Conservation (phyloP, 129 eudicot species). For the Mikania micrantha region DNA sequence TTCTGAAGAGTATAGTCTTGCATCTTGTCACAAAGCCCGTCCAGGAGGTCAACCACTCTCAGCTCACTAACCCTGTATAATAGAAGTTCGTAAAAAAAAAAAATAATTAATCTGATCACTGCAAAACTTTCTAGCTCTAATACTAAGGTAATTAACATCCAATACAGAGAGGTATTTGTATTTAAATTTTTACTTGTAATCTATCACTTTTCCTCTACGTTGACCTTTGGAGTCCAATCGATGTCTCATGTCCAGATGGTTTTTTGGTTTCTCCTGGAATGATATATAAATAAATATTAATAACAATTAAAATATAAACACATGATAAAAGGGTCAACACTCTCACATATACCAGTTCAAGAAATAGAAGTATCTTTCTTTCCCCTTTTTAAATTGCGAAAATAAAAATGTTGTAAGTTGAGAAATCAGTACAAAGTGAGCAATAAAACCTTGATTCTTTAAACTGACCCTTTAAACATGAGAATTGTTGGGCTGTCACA, state of each 20-base stretch:
- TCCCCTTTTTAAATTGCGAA: neutral
- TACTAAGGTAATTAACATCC: slow-evolving; percentile 5
- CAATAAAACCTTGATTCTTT: neutral
- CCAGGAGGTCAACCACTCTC: slow-evolving; percentile 93
- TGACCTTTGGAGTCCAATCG: slow-evolving; percentile 95
- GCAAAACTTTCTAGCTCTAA: neutral
- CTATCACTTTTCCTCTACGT: slow-evolving; percentile 90
- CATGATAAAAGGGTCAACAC: neutral
- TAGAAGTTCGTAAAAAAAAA: slow-evolving; percentile 12
- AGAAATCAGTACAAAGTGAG: neutral
- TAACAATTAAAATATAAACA: neutral
- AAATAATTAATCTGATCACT: neutral
- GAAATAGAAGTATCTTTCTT: neutral
- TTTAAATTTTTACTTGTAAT: slow-evolving; percentile 62
- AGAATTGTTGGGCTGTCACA: no score
- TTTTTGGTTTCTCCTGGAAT: slow-evolving; percentile 81
- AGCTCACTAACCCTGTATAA: slow-evolving; percentile 77
- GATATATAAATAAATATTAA: neutral
- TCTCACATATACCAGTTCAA: neutral
- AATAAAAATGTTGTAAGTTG: neutral
- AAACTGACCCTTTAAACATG: neutral
- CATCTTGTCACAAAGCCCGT: slow-evolving; percentile 97
- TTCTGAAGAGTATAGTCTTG: slow-evolving; percentile 90
- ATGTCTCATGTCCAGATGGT: slow-evolving; percentile 90
- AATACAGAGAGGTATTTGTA: slow-evolving; percentile 2